Evolutionary conservation across 352 stramenopile species (phyloP), one percentile per base, ranked within the genome.

Genomic region (Pythium rhizo-oryzae): DNA sequence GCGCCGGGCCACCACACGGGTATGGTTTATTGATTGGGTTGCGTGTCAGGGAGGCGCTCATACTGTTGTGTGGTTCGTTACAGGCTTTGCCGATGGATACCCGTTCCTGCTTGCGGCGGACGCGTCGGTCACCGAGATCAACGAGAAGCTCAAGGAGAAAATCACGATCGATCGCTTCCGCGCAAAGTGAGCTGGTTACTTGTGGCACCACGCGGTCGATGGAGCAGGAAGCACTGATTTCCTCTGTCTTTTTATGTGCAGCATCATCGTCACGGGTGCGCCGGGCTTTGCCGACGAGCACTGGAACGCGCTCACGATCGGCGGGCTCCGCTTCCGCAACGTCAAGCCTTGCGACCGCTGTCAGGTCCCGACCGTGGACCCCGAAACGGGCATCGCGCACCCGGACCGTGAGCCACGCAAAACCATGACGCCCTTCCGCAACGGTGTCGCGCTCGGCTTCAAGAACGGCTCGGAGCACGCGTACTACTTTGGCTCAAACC

Each of bases 91-190:
- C 4, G 89, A 97, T 51, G 85, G 72, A 0, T 97, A 89, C 57
- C 87, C 89, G 4, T 91, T 93, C 62, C 70, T 97, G 41, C 44
- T 97, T 24, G 68, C 82, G 3, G 56, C 83, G 13, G 69, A 90
- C 18, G 71, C 79, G 28, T 94, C 85, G 23, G 55, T 97, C 19
- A 65, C 84, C 8, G 71, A 85, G 1, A 65, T 96, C 39, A 93
- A 93, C 60, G 70, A 74, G 24, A 67, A 65, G 11, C 68, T 94
- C 9, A 44, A 86, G 19, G 78, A 82, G 1, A 67, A 78, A 1
- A 73, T 94, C n/a, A 70, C 75, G 11, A 95, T 96, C 72, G 86
- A 90, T 30, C 85, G 86, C 7, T 97, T 97, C 65, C 87, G 89
- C 8, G 80, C 89, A 25, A 97, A 97, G 86, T 90, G 25, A n/a